Conservation (phyloP, 2,329 filamentous ascomycete genomes). For the Penicillium fuscoglaucum region DNA sequence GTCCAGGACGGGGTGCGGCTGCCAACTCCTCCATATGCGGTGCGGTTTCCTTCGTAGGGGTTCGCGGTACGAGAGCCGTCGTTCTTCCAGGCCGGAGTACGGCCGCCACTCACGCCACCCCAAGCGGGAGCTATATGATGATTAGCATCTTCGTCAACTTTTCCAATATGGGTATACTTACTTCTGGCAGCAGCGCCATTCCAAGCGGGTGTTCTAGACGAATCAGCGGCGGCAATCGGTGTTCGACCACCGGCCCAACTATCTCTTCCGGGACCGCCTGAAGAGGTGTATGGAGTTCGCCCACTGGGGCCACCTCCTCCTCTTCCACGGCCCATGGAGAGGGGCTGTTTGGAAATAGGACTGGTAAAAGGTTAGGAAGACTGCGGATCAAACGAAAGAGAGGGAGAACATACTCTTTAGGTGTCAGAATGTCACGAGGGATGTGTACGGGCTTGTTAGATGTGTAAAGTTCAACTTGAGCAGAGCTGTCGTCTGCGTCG, state of each 20-base stretch:
- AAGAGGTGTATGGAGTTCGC: slow-evolving; percentile 51
- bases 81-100: slow-evolving; percentile 58
- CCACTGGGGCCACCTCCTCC: slow-evolving; percentile 29
- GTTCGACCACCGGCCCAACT: slow-evolving; percentile 70
- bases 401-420: slow-evolving; percentile 69
- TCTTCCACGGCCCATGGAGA: slow-evolving; percentile 63
- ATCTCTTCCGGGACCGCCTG: slow-evolving; percentile 44
- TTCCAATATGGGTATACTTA: slow-evolving; percentile 47
- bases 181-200: slow-evolving; percentile 59
- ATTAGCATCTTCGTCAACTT: slow-evolving; percentile 22
- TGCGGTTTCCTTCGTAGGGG: slow-evolving; percentile 70
- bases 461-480: slow-evolving; percentile 88
- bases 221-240: slow-evolving; percentile 60
- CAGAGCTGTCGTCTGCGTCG: slow-evolving; percentile 82
- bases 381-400: background rate
- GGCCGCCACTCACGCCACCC: slow-evolving; percentile 46
- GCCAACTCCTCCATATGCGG: slow-evolving; percentile 67
- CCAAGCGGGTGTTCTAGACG: slow-evolving; percentile 76
- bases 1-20: slow-evolving; percentile 77
- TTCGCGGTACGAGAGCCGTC: slow-evolving; percentile 55
- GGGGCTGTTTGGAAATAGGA: slow-evolving; percentile 70
- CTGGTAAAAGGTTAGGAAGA: slow-evolving; percentile 28
- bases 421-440: slow-evolving; percentile 74
- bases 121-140: slow-evolving; percentile 42
- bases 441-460: slow-evolving; percentile 90